A percentile compares a stretch with the other conserved stretches of the same genome.
These are phyloP conservation scores for Penicillium goetzii DNA, from an alignment of 495 filamentous ascomycete species.

Conservation along the genomic window DNA sequence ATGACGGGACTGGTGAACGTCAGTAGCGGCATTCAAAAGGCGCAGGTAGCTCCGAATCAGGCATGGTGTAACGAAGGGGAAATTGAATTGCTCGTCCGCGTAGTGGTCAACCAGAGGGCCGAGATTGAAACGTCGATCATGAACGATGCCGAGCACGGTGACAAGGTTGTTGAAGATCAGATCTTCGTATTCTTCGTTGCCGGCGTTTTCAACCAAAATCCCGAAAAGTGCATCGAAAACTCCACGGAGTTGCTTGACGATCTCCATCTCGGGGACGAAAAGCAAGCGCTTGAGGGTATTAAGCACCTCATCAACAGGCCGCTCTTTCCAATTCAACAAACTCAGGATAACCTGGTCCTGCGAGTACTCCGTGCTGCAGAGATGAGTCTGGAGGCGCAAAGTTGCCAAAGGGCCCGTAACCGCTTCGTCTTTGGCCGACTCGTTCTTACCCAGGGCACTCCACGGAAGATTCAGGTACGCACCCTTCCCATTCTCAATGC, in stretches of 20 bases:
- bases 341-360: constrained; percentile 89
- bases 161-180: constrained; percentile 89
- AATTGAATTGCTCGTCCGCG: constrained; percentile 86
- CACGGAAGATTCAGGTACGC: constrained; percentile 86
- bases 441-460: constrained; percentile 66
- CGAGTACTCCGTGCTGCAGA: constrained; percentile 94
- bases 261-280: constrained; percentile 96
- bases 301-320: constrained; percentile 67
- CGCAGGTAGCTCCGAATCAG: constrained; percentile 84
- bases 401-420: constrained; percentile 76
- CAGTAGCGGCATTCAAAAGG: constrained; percentile 75
- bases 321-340: constrained; percentile 82
- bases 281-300: constrained; percentile 77
- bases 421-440: constrained; percentile 69
- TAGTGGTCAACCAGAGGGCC: constrained; percentile 89
- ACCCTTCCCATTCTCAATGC: constrained; percentile 63
- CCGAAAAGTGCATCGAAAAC: constrained; percentile 93
- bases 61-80: constrained; percentile 91
- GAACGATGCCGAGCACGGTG: constrained; percentile 86
- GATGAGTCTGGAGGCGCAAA: constrained; percentile 79
- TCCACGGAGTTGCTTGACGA: constrained; percentile 88
- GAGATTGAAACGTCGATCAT: constrained; percentile 92
- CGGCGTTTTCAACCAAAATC: constrained; percentile 84
- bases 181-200: constrained; percentile 90
- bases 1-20: constrained; percentile 78